Base-by-base conservation (phyloP, 2,329 filamentous ascomycete species). In the Fusarium protoensiforme region DNA sequence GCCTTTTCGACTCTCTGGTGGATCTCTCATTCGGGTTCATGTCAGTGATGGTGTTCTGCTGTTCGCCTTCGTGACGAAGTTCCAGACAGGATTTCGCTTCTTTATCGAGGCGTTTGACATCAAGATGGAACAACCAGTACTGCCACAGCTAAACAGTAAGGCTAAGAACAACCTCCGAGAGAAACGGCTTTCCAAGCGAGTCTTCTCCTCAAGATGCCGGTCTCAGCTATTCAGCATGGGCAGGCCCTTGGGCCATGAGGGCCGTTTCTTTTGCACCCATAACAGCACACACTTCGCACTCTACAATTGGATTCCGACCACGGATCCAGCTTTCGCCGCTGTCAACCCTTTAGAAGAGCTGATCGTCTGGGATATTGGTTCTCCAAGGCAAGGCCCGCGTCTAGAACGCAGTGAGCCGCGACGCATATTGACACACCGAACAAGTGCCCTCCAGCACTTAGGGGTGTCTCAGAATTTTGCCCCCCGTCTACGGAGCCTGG, bases 221-320 rank as follows among this genome's bases (percentile, higher is more conserved):
- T 60, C 79, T 78, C 1, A 87, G 88, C 63, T 87, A 89, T 59
- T 88, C 85, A 51, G 89, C 92, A 77, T 92, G 88, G 87, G 88
- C 88, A 75, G 87, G 57, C 85, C 88, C 1, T 76, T 90, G 8
- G 87, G 86, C 73, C 81, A 84, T n/a, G 81, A 84, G 41, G 88
- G 91, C 76, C 87, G 89, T n/a, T 91, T 91, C 83, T 90, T 89
- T 80, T 91, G 89, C 11, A 81, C 87, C 1, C 90, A 92, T 77
- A 91, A 84, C 56, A 77, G 83, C 16, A 88, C 84, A 0, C 89
- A 92, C 77, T 92, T 92, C 79, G 88, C 85, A 41, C 82, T 91
- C 16, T 92, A 92, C 78, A 83, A 88, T 31, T 92, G 89, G 89
- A 56, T 20, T 24, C 35, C 88, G 91, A 73, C 86, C 88, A 3